A percentile compares a stretch with the other conserved stretches of the same genome.
Conservation (phyloP, 73 alveolate genomes). For the Tetrahymena elliotti region DNA sequence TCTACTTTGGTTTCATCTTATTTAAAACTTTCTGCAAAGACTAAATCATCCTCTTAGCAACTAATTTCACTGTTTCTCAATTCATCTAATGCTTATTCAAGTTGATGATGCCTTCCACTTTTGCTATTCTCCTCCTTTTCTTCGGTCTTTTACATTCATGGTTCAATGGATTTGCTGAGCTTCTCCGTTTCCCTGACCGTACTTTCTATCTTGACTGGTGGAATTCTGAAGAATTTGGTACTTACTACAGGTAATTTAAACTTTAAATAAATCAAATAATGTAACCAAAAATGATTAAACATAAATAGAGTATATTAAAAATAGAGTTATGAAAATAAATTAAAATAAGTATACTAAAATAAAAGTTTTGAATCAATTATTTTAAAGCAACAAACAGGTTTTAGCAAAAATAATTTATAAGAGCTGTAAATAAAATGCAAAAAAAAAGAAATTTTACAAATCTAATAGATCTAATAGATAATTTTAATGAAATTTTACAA, state of each 20-base stretch:
- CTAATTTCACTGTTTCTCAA: conserved; percentile 26
- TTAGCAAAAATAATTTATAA: too few species aligned
- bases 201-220: conserved; percentile 86
- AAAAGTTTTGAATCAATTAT: too few species aligned
- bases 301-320: neutral
- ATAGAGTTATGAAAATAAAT: neutral
- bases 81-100: conserved; percentile 41
- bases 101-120: conserved; percentile 66
- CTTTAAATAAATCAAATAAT: neutral
- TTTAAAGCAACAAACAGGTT: too few species aligned
- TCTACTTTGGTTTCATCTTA: conserved; percentile 49
- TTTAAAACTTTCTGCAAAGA: conserved; percentile 55
- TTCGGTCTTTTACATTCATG: conserved; percentile 78
- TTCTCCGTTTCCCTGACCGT: conserved; percentile 69
- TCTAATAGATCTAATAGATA: too few species aligned
- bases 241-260: conserved; percentile 39
- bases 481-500: too few species aligned
- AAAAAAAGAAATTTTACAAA: too few species aligned
- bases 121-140: conserved; percentile 56
- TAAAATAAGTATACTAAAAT: too few species aligned
- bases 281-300: neutral
- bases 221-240: conserved; percentile 74
- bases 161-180: conserved; percentile 77
- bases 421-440: too few species aligned
- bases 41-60: conserved; percentile 39